Percentiles rank a stretch among this genome's conserved stretches.
phyloP scores from a whole-genome alignment of 805 yeast species.

The Saccharomycopsis amapae region DNA sequence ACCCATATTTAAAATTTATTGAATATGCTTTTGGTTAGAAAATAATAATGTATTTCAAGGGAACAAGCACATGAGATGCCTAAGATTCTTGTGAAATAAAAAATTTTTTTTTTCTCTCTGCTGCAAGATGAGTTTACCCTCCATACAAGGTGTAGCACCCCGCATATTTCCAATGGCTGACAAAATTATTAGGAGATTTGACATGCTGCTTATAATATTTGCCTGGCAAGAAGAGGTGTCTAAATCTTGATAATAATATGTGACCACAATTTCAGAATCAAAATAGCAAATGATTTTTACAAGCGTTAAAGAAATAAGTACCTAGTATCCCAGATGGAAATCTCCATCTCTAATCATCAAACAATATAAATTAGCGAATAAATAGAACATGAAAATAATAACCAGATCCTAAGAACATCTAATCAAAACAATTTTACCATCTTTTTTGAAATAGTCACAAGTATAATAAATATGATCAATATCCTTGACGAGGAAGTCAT shows the following conservation, averaged over 20 bases:
- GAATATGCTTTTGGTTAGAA: background rate
- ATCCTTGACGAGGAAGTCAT: background rate
- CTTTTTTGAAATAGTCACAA: background rate
- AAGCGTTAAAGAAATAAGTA: too few species aligned
- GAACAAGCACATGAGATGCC: background rate
- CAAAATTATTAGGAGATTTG: too few species aligned
- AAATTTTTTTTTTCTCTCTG: background rate
- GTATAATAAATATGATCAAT: background rate
- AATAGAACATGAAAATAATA: background rate
- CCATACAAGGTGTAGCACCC: background rate
- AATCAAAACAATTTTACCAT: background rate
- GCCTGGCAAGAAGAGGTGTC: too few species aligned
- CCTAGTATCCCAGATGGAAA: too few species aligned
- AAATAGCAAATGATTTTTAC: too few species aligned
- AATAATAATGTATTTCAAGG: too few species aligned
- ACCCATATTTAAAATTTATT: constrained; percentile 50
- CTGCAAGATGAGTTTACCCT: background rate
- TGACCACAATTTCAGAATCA: too few species aligned
- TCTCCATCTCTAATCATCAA: too few species aligned
- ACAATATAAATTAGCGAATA: background rate
- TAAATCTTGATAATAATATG: too few species aligned
- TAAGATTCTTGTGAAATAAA: background rate
- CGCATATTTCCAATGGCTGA: too few species aligned
- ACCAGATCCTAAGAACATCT: background rate
- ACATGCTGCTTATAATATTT: too few species aligned